These are phyloP conservation scores for Arctostaphylos glauca DNA, from an alignment of 148 eudicot genomes.

Conservation along the genomic window DNA sequence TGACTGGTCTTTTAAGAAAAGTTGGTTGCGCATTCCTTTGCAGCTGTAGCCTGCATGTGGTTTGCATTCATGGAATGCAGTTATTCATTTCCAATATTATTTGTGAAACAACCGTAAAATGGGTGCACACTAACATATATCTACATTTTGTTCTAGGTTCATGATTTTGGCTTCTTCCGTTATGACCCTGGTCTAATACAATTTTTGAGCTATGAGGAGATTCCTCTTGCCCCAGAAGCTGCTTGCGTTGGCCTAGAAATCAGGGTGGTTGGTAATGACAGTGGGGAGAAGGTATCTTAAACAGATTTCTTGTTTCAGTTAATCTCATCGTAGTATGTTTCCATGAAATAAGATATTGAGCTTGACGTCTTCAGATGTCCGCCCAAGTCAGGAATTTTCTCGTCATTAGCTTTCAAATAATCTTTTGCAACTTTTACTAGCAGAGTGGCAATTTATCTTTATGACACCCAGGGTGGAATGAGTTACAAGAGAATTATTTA, in stretches of 20 bases:
- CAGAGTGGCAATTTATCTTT: neutral
- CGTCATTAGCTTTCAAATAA: neutral
- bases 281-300: constrained; percentile 89
- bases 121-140: constrained; percentile 1
- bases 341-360: neutral
- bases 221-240: constrained; percentile 97
- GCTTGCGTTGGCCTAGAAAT: constrained; percentile 97
- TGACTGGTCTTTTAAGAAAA: neutral
- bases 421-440: neutral
- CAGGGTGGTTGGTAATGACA: constrained; percentile 97
- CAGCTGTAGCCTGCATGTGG: constrained; percentile 6
- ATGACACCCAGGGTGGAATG: neutral
- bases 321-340: neutral
- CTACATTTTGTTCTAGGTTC: constrained; percentile 53
- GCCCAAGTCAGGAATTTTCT: constrained; percentile 10
- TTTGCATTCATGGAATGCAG: neutral
- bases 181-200: constrained; percentile 83
- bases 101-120: neutral
- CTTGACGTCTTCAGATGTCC: neutral
- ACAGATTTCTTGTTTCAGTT: neutral
- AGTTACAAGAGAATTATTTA: neutral
- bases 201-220: constrained; percentile 91
- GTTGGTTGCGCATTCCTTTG: neutral
- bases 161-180: constrained; percentile 98
- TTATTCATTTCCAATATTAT: neutral